Percentiles rank a stretch among this genome's conserved stretches.
Conservation (phyloP, 768 basidiomycete genomes). For the Macrocybe gigantea region DNA sequence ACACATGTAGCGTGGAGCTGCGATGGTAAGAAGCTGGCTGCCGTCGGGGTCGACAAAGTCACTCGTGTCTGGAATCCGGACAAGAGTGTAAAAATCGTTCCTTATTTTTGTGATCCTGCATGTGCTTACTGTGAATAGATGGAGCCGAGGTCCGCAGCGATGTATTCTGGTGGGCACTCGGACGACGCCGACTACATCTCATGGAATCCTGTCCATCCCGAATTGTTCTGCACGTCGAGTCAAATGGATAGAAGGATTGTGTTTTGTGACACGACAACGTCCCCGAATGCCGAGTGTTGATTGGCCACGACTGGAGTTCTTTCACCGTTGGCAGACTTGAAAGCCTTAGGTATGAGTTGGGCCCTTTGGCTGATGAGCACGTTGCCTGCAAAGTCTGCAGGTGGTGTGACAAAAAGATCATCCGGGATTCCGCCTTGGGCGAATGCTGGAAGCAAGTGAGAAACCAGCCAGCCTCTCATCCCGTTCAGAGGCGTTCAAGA, state of each 20-base stretch:
- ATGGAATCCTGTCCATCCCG: slow-evolving; percentile 84
- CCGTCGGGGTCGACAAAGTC: slow-evolving; percentile 78
- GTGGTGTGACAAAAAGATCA: no score
- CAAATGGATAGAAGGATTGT: slow-evolving; percentile 69
- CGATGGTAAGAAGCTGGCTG: slow-evolving; percentile 75
- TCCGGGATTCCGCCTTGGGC: no score
- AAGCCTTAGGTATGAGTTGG: no score
- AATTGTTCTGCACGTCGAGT: slow-evolving; percentile 76
- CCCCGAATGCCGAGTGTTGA: no score
- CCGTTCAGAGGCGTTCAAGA: no score
- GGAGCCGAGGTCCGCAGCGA: slow-evolving; percentile 60
- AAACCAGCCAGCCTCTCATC: no score
- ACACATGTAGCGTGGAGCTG: slow-evolving; percentile 82
- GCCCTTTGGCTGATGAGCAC: no score
- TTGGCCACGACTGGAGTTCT: slow-evolving; percentile 83
- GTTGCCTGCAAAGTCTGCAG: no score
- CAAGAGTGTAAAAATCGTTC: slow-evolving; percentile 50
- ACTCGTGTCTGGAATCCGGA: slow-evolving; percentile 76
- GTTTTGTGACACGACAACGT: no score
- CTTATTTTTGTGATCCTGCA: neutral
- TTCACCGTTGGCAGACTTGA: slow-evolving; percentile 50
- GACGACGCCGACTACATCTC: slow-evolving; percentile 80
- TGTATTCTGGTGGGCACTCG: slow-evolving; percentile 65
- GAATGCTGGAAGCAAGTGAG: no score
- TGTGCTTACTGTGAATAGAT: slow-evolving; percentile 36